phyloP scores from a whole-genome alignment of 1,284 basidiomycete species.

The Boletellus sp. region DNA sequence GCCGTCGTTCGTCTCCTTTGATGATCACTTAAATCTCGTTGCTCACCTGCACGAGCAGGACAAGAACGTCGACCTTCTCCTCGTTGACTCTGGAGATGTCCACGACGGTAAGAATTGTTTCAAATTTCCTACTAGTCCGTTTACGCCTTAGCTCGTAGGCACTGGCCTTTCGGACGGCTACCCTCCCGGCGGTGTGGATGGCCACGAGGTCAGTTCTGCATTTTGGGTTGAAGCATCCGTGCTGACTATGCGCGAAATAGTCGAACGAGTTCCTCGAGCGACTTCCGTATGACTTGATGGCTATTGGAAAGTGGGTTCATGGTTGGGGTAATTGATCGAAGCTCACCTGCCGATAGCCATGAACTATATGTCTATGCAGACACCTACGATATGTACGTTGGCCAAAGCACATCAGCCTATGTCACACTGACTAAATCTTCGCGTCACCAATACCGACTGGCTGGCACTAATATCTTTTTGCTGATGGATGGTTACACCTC shows the following conservation, averaged over 20 bases:
- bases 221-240: not conserved
- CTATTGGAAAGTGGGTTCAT: conserved; percentile 72
- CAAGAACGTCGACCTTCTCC: conserved; percentile 65
- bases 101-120: conserved; percentile 62
- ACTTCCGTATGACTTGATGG: conserved; percentile 79
- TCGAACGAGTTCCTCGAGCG: conserved; percentile 69
- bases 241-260: conserved; percentile 31
- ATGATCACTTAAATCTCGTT: not conserved
- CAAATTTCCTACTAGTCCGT: not conserved
- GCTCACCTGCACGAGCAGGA: conserved; percentile 36
- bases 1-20: conserved; percentile 44
- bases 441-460: not conserved
- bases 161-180: conserved; percentile 75
- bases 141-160: conserved; percentile 32
- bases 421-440: conserved; percentile 14
- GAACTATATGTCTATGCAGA: conserved; percentile 81
- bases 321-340: not conserved
- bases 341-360: conserved; percentile 47
- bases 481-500: not conserved
- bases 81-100: conserved; percentile 74
- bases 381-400: conserved; percentile 67
- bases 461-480: not conserved
- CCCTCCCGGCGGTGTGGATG: conserved; percentile 67
- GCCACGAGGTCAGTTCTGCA: conserved; percentile 50
- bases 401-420: not conserved